phyloP scores from a whole-genome alignment of 129 eudicot genomes.

The Solidago caesia region DNA sequence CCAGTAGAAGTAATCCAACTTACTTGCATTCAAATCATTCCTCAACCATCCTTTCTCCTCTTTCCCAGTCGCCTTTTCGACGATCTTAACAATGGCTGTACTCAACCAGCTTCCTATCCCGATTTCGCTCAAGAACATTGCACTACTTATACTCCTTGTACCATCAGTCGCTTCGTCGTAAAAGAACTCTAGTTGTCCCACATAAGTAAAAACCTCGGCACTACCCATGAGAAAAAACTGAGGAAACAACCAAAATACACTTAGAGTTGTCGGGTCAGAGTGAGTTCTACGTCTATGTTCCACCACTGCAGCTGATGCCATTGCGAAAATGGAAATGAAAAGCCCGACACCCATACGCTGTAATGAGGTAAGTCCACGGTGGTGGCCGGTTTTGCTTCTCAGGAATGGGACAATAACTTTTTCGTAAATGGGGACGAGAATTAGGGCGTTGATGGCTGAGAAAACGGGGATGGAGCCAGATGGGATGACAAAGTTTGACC shows the following conservation, averaged over 20 bases:
- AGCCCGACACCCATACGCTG: slow-evolving; percentile 84
- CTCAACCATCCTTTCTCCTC: slow-evolving; percentile 66
- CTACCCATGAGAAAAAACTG: slow-evolving; percentile 72
- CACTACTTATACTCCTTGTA: slow-evolving; percentile 73
- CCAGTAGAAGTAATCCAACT: slow-evolving; percentile 70
- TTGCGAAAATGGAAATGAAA: slow-evolving; percentile 60
- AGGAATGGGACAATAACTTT: slow-evolving; percentile 49
- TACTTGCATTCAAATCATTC: slow-evolving; percentile 41
- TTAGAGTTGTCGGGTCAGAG: slow-evolving; percentile 16
- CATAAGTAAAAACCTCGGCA: slow-evolving; percentile 76
- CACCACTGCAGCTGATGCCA: slow-evolving; percentile 51
- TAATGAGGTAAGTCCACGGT: slow-evolving; percentile 66
- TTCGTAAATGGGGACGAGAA: slow-evolving; percentile 77
- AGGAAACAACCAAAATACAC: slow-evolving; percentile 76
- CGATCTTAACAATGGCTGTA: slow-evolving; percentile 58
- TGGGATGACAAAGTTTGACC: slow-evolving; percentile 59
- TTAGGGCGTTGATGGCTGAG: slow-evolving; percentile 57
- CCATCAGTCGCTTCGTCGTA: slow-evolving; percentile 91
- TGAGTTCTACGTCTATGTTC: slow-evolving; percentile 51
- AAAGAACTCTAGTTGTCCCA: slow-evolving; percentile 80
- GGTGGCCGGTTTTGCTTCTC: slow-evolving; percentile 55
- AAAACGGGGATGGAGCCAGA: slow-evolving; percentile 69
- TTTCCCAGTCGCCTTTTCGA: slow-evolving; percentile 52
- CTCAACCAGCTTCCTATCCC: slow-evolving; percentile 89
- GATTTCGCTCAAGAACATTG: slow-evolving; percentile 72